Conservation (phyloP, 2,329 filamentous ascomycete genomes). For the Ascochyta rabiei region DNA sequence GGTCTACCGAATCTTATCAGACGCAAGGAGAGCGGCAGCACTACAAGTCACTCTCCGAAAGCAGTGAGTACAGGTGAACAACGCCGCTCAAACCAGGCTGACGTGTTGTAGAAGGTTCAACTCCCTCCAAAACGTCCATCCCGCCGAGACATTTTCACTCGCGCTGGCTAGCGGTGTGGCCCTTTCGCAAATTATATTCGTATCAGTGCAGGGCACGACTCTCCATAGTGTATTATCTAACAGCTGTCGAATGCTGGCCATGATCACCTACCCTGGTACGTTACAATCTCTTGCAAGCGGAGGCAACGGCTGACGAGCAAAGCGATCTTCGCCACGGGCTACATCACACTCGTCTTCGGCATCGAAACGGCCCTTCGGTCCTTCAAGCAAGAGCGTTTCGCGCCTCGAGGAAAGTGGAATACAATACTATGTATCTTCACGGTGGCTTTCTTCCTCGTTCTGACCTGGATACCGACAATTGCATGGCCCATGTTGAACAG, state of each 20-base stretch:
- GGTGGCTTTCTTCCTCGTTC: constrained; percentile 59
- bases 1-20: constrained; percentile 46
- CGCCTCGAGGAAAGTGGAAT: constrained; percentile 64
- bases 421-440: constrained; percentile 62
- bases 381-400: constrained; percentile 62
- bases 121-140: constrained; percentile 46
- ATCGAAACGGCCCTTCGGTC: constrained; percentile 65
- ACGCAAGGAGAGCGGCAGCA: constrained; percentile 45
- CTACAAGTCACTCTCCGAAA: constrained; percentile 40
- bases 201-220: constrained; percentile 47
- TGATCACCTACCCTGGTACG: constrained; percentile 49
- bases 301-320: constrained; percentile 24
- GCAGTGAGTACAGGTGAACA: constrained; percentile 30
- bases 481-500: constrained; percentile 62
- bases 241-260: constrained; percentile 43
- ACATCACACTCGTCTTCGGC: constrained; percentile 69
- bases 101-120: constrained; percentile 39
- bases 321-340: constrained; percentile 72
- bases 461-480: constrained; percentile 65
- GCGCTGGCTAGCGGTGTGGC: constrained; percentile 47
- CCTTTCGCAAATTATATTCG: constrained; percentile 47
- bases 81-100: constrained; percentile 9
- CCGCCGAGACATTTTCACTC: constrained; percentile 50
- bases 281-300: background rate
- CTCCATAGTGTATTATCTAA: constrained; percentile 46